These are phyloP conservation scores for Claviceps maximensis DNA, from an alignment of 2,329 filamentous ascomycete species.

Conservation along the genomic window DNA sequence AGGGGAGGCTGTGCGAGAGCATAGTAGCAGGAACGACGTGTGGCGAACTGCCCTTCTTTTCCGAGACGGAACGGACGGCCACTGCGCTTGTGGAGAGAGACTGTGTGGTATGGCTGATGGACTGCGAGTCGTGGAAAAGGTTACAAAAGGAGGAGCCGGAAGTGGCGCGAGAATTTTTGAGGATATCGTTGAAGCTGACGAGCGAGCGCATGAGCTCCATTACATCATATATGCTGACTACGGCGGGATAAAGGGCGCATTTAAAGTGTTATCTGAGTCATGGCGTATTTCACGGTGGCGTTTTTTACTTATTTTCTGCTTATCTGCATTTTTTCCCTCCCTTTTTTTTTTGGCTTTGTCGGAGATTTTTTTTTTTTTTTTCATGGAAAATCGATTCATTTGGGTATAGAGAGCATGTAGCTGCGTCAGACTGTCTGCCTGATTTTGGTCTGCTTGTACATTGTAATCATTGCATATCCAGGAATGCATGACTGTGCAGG, in stretches of 20 bases:
- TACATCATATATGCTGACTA: constrained; percentile 41
- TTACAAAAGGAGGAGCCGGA: constrained; percentile 62
- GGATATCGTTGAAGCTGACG: constrained; percentile 82
- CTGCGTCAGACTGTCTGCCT: too few relatives aligned
- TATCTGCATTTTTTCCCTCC: background rate
- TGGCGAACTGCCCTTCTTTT: constrained; percentile 93
- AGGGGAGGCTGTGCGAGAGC: constrained; percentile 78
- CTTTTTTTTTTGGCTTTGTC: background rate
- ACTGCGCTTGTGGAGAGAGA: constrained; percentile 75
- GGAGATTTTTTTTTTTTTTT: background rate
- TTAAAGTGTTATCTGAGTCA: too few relatives aligned
- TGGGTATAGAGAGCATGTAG: too few relatives aligned
- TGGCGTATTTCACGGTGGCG: background rate
- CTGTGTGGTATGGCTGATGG: constrained; percentile 72
- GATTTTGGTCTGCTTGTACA: too few relatives aligned
- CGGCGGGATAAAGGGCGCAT: constrained; percentile 25
- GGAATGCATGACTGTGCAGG: too few relatives aligned
- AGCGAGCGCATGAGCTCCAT: constrained; percentile 77
- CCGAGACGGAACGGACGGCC: constrained; percentile 73
- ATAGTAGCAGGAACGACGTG: constrained; percentile 92
- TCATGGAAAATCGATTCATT: too few relatives aligned
- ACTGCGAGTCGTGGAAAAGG: constrained; percentile 54
- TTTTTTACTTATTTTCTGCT: background rate
- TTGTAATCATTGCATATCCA: too few relatives aligned
- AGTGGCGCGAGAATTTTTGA: constrained; percentile 71